Base-by-base conservation (phyloP, 257 asterid species). In the Galeopsis tetrahit region DNA sequence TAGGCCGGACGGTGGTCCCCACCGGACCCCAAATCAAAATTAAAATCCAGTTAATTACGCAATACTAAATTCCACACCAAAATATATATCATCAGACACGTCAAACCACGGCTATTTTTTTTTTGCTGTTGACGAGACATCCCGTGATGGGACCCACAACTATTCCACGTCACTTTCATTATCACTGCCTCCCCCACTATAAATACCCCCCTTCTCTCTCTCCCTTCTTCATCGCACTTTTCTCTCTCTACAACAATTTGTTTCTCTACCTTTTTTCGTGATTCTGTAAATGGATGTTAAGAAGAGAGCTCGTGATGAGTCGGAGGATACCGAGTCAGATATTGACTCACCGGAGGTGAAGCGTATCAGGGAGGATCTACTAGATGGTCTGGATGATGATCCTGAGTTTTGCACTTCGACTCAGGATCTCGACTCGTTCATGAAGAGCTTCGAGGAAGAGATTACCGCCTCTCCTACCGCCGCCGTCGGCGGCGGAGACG, bases 401-500 rank as follows among this genome's bases (percentile, higher is more conserved):
- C 55, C 86, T 1, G 88, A 83, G 63, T 35, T 85, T 14, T 61
- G 78, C 28, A 38, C 85, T 21, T 63, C 77, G 65, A 72, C 31
- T 64, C 82, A 80, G 40, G 93, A 89, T 63, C 86, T 89, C 2
- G 89, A 85, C 60, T 85, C 90, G 11, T 89, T 87, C 56, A 87
- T 89, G 87, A 87, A 82, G 79, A 85, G 85, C 32, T 87, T 89
- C 3, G 89, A 83, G 74, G 84, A 83, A 3, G 93, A 89, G 44
- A 89, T 89, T 6, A 32, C 82, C 0, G 72, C 72, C 2, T 71
- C 83, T 5, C 79, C 84, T 0, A 28, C 63, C 61, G 77, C 40
- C 39, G 61, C 44, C 75, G 64, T 21, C 36, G 38, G 2, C 39
- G 49, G 63, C 28, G 79, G 33, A 6, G 48, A 59, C 69, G 55